These are phyloP conservation scores for Talaromyces sp. DNA, from an alignment of 2,329 filamentous ascomycete genomes.

Conservation along the genomic window DNA sequence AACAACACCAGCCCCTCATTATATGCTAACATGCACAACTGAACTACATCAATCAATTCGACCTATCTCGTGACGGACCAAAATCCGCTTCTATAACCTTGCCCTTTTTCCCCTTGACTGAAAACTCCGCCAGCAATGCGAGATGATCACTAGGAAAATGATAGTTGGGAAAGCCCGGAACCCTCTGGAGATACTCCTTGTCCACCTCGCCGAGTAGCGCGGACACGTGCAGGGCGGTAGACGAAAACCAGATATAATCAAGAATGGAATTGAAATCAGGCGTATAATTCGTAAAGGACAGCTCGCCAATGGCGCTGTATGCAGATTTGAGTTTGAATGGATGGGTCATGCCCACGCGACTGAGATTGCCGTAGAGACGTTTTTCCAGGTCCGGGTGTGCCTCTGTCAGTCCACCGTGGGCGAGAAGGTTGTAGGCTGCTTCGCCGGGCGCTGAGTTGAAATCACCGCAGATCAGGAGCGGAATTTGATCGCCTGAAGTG, in stretches of 20 bases:
- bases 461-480: constrained; percentile 86
- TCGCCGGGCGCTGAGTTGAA: constrained; percentile 89
- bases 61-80: constrained; percentile 45
- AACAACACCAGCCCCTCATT: constrained; percentile 38
- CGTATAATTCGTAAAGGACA: constrained; percentile 95
- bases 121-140: constrained; percentile 82
- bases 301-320: constrained; percentile 77
- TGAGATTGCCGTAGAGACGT: constrained; percentile 90
- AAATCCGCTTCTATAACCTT: constrained; percentile 65
- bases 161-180: constrained; percentile 89
- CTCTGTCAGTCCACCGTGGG: constrained; percentile 71
- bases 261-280: constrained; percentile 88
- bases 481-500: constrained; percentile 78
- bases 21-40: constrained; percentile 34
- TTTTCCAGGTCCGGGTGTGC: constrained; percentile 75
- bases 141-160: constrained; percentile 94
- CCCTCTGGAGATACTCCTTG: constrained; percentile 74
- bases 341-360: constrained; percentile 84
- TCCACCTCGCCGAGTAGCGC: constrained; percentile 84
- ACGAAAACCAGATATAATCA: constrained; percentile 97
- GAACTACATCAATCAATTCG: constrained; percentile 29
- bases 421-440: constrained; percentile 86
- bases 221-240: constrained; percentile 79
- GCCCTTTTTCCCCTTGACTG: constrained; percentile 82
- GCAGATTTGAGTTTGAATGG: constrained; percentile 91